Base-by-base conservation (phyloP, 352 stramenopile species). In the Elongisporangium anandrum region DNA sequence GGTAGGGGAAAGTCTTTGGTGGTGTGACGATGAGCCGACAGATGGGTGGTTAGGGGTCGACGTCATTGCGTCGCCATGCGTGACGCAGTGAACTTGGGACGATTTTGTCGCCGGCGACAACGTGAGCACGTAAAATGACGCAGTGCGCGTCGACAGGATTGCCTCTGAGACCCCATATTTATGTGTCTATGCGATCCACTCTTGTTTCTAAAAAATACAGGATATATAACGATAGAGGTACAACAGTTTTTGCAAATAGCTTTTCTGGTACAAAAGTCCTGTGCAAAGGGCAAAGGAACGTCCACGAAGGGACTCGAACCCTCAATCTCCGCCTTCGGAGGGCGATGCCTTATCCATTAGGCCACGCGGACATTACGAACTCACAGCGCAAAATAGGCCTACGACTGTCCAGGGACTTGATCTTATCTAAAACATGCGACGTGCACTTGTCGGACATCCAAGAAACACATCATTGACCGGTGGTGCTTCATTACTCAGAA, bases 301-400 rank as follows among this genome's bases (percentile, higher is more conserved):
- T 70, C 84, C 77, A 87, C 77, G 77, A 72, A 74, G 77, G 77
- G 73, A 84, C 73, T 87, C 77, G 77, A 87, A 87, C 77, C 76
- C 77, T 72, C 73, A 87, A 87, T 87, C 73, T 87, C 74, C 81
- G 77, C 72, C 77, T 87, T 87, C 83, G 76, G 76, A 83, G 73
- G 73, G 71, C 71, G 79, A 72, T 74, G 77, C 77, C 73, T 74
- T 87, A 84, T 84, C 77, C 74, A 84, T 82, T 84, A 74, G 77
- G 72, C 77, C 70, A 84, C 77, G 77, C 74, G 72, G 34, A 45
- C 34, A 45, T 45, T 45, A 45, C 34, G n/a, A n/a, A n/a, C n/a
- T n/a, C n/a, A n/a, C n/a, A n/a, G n/a, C n/a, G n/a, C n/a, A 45
- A 45, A 45, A 17, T 45, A 45, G 1, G 34, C 1, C 10, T 17